Conservation (phyloP, 768 basidiomycete species). For the Butyriboletus loyo region DNA sequence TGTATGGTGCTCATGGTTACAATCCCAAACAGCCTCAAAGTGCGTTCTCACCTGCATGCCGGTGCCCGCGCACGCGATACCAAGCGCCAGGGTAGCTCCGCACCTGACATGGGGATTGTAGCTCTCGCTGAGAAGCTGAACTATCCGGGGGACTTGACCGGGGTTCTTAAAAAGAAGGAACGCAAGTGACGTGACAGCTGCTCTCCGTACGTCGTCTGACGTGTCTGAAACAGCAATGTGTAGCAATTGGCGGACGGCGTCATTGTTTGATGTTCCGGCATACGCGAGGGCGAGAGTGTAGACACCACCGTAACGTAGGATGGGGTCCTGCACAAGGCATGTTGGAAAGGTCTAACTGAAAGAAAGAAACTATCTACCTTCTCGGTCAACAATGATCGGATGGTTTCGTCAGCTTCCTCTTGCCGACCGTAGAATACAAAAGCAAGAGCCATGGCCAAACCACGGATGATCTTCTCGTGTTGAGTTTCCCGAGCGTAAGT, state of each 20-base stretch:
- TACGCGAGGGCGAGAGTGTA: conserved; percentile 96
- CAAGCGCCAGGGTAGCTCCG: conserved; percentile 92
- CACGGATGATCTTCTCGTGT: conserved; percentile 98
- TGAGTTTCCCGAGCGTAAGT: conserved; percentile 96
- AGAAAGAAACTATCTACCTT: conserved; percentile 54
- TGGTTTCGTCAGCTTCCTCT: conserved; percentile 86
- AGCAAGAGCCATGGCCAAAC: conserved; percentile 87
- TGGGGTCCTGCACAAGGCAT: conserved; percentile 69
- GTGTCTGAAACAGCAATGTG: conserved; percentile 99
- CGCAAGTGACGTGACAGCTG: conserved; percentile 93
- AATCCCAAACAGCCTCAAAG: neutral
- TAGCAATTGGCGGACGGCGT: conserved; percentile 84
- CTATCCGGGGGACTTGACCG: conserved; percentile 91
- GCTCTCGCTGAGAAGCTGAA: conserved; percentile 94
- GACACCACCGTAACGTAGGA: conserved; percentile 95
- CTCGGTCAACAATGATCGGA: conserved; percentile 74
- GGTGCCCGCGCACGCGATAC: conserved; percentile 96
- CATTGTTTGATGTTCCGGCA: conserved; percentile 93
- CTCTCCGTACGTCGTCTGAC: conserved; percentile 94
- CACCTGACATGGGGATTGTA: conserved; percentile 99
- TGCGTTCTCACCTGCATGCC: conserved; percentile 70
- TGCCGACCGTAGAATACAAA: conserved; percentile 91
- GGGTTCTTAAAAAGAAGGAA: conserved; percentile 98
- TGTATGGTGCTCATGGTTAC: conserved; percentile 29
- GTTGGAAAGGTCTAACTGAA: neutral